phyloP scores from a whole-genome alignment of 495 filamentous ascomycete genomes.

The Beverwykella pulmonaria region DNA sequence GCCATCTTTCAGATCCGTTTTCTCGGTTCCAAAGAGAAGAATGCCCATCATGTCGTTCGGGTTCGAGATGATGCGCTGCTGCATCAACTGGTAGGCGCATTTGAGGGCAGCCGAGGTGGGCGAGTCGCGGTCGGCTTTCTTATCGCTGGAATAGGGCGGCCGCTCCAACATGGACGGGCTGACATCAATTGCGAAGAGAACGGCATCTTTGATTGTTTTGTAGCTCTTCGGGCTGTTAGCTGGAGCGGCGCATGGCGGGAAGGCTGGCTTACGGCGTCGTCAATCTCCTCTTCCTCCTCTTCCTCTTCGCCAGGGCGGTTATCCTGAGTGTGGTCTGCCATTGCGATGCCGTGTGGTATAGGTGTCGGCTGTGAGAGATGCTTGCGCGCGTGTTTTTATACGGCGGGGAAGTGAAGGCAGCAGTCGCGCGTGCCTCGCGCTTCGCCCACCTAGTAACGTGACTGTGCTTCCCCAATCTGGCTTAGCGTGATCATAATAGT shows the following conservation, averaged over 20 bases:
- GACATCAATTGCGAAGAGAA: constrained; percentile 94
- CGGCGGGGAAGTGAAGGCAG: background rate
- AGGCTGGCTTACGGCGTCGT: constrained; percentile 63
- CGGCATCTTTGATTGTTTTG: constrained; percentile 90
- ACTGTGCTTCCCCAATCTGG: background rate
- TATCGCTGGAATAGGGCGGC: constrained; percentile 65
- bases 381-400: background rate
- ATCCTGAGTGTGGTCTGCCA: constrained; percentile 27
- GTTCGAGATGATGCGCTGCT: constrained; percentile 95
- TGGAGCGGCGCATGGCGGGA: background rate
- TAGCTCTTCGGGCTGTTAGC: constrained; percentile 66
- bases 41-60: constrained; percentile 98
- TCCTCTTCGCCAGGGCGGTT: constrained; percentile 54
- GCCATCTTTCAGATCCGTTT: constrained; percentile 76
- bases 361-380: background rate
- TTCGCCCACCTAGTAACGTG: background rate
- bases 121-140: constrained; percentile 72
- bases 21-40: constrained; percentile 87
- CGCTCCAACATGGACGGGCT: constrained; percentile 82
- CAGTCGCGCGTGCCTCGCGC: background rate
- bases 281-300: constrained; percentile 62
- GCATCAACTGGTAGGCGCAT: constrained; percentile 93
- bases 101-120: constrained; percentile 82
- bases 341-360: constrained; percentile 8
- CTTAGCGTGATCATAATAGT: background rate